phyloP scores from a whole-genome alignment of 1,284 basidiomycete genomes.

The Cutaneotrichosporon curvatum region DNA sequence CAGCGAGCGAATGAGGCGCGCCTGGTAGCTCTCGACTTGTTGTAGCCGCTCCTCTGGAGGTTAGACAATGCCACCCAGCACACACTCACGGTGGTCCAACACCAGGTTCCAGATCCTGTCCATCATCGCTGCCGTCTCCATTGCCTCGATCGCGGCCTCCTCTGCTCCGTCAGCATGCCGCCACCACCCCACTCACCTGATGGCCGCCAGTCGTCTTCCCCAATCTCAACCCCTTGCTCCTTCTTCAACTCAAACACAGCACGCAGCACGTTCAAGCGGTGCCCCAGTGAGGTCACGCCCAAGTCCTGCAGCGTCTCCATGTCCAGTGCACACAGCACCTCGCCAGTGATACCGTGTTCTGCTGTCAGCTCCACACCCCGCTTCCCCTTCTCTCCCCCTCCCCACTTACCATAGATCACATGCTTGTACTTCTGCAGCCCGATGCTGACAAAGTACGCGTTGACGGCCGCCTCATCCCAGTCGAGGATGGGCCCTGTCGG shows the following conservation, averaged over 20 bases:
- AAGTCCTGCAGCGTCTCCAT: constrained; percentile 73
- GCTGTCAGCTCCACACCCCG: constrained; percentile 6
- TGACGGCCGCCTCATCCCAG: constrained; percentile 77
- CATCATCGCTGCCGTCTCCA: constrained; percentile 48
- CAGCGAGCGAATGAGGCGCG: constrained; percentile 21
- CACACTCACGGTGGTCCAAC: constrained; percentile 65
- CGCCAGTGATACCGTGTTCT: constrained; percentile 88
- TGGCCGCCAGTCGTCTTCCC: constrained; percentile 78
- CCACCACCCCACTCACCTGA: constrained; percentile 60
- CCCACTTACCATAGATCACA: constrained; percentile 45
- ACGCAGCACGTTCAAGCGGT: constrained; percentile 79
- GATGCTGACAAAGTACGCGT: constrained; percentile 62
- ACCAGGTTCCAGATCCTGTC: constrained; percentile 63
- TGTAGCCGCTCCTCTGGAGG: constrained; percentile 30
- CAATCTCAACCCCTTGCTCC: constrained; percentile 71
- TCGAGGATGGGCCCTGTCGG: constrained; percentile 48
- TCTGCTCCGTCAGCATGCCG: constrained; percentile 14
- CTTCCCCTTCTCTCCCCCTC: too few species aligned
- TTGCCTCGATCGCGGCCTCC: constrained; percentile 17
- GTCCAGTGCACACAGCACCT: constrained; percentile 74
- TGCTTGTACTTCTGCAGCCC: constrained; percentile 74
- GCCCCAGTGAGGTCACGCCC: constrained; percentile 76
- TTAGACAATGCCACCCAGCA: too few species aligned
- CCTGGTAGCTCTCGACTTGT: constrained; percentile 31
- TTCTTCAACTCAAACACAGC: constrained; percentile 83